Conservation (phyloP, 148 eudicot species). For the Pharnaceum exiguum region DNA sequence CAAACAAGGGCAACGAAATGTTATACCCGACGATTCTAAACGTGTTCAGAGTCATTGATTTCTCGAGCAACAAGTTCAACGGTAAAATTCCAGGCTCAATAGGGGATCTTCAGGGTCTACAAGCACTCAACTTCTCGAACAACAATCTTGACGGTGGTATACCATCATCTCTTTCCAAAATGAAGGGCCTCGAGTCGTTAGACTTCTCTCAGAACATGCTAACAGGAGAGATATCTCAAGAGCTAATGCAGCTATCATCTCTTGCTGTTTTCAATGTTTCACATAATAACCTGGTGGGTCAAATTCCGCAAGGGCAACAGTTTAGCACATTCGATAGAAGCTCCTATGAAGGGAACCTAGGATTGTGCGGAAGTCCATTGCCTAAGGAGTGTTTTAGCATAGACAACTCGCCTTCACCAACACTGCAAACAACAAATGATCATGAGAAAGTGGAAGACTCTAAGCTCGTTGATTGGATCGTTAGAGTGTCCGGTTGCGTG, state of each 20-base stretch:
- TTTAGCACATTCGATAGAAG: slow-evolving; percentile 21
- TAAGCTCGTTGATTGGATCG: slow-evolving; percentile 19
- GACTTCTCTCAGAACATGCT: slow-evolving; percentile 27
- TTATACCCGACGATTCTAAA: background rate
- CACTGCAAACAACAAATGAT: background rate
- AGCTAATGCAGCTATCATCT: slow-evolving; percentile 9
- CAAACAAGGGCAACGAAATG: slow-evolving; percentile 15
- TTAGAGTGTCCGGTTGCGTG: slow-evolving; percentile 19
- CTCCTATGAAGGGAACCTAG: slow-evolving; percentile 27
- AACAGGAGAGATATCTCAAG: slow-evolving; percentile 21
- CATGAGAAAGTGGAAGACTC: background rate
- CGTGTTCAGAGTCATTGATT: slow-evolving; percentile 14
- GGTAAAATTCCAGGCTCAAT: slow-evolving; percentile 22
- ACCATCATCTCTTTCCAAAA: slow-evolving; percentile 9
- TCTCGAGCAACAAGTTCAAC: slow-evolving; percentile 23
- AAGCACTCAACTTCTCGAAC: slow-evolving; percentile 24
- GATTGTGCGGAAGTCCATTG: slow-evolving; percentile 29
- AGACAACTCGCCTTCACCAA: background rate
- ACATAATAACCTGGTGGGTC: slow-evolving; percentile 16
- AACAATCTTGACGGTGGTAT: slow-evolving; percentile 14
- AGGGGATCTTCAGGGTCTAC: slow-evolving; percentile 16
- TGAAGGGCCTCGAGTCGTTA: slow-evolving; percentile 11
- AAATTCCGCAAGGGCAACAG: slow-evolving; percentile 20
- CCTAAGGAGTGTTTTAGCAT: slow-evolving; percentile 7
- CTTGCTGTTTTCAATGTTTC: slow-evolving; percentile 19